These are phyloP conservation scores for Raphanus sativus DNA, from an alignment of 345 rosid species.

Conservation along the genomic window DNA sequence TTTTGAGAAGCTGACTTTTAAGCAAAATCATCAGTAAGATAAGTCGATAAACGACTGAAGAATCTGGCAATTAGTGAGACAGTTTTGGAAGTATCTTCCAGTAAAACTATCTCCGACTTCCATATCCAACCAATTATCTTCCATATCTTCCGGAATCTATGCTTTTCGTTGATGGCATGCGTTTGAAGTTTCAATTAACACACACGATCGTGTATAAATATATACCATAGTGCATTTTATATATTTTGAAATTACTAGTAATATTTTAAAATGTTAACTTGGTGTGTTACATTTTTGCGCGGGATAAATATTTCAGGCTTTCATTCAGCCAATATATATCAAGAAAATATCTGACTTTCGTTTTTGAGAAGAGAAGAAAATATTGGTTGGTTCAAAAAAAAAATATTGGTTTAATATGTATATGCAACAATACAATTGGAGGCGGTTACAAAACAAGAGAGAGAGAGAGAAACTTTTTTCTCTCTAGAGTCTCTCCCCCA, in stretches of 20 bases:
- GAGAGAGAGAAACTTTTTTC: too few species aligned
- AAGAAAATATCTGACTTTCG: too few species aligned
- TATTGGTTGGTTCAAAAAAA: too few species aligned
- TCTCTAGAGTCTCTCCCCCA: too few species aligned
- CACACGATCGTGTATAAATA: neutral
- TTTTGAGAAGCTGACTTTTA: constrained; percentile 15
- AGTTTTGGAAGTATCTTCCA: constrained; percentile 33
- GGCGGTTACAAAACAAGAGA: too few species aligned
- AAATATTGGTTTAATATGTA: too few species aligned
- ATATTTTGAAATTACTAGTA: neutral
- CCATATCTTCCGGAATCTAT: constrained; percentile 22
- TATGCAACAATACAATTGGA: too few species aligned
- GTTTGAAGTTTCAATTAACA: constrained; percentile 30
- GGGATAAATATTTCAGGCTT: too few species aligned
- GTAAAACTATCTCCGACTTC: constrained; percentile 14
- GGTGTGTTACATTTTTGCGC: too few species aligned
- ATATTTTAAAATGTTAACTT: too few species aligned
- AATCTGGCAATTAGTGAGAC: constrained; percentile 30
- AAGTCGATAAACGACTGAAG: constrained; percentile 20
- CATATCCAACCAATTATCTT: constrained; percentile 1
- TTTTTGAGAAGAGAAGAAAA: too few species aligned
- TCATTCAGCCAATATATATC: too few species aligned
- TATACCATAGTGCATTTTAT: neutral
- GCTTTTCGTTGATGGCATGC: constrained; percentile 16
- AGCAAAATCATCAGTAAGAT: constrained; percentile 12